Evolutionary conservation across 306 rosid genomes (phyloP), one percentile per base, ranked within the genome.

Genomic region (Rosa persica): DNA sequence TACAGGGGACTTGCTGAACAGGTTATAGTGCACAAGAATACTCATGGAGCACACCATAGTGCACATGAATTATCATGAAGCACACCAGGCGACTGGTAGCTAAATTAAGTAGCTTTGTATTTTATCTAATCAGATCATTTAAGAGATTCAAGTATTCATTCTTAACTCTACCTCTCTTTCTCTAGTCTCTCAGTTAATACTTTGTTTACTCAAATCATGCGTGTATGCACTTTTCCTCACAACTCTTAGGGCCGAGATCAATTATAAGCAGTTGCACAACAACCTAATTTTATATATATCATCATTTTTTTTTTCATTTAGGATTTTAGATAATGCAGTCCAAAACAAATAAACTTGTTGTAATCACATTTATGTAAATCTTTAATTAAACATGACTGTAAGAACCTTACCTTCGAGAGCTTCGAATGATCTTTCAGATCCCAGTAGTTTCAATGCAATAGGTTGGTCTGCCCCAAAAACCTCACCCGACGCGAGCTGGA

Each of bases 381-480:
- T 60, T 12, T 68, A 30, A 12, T 22, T 39, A 74, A 11, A 57
- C 13, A 52, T 22, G 71, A 73, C 27, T 39, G 51, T 54, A 74
- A 67, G 86, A 82, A 79, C 72, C 78, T 34, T 38, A 91, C 99
- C 99, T 95, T 95, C 99, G 78, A 95, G 98, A 69, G 99, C 98
- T 86, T 91, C 90, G 36, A 91, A 38, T 47, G 99, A 95, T 85
- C 89, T 91, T 83, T 93, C 94, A 27, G 99, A 95, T 75, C 99
- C 99, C 87, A 95, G 77, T 43, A 95, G 85, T 76, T 95, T 95
- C 87, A 95, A 86, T 13, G 98, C 95, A 73, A 95, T 23, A 12
- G 99, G 99, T 88, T 95, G 99, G 88, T 95, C 79, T 39, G 94
- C 83, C 79, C 99, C 99, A 27, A 93, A 95, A 83, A 93, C 98